Base-by-base conservation (phyloP, 352 stramenopile genomes). In the Phytophthora fragariaefolia region DNA sequence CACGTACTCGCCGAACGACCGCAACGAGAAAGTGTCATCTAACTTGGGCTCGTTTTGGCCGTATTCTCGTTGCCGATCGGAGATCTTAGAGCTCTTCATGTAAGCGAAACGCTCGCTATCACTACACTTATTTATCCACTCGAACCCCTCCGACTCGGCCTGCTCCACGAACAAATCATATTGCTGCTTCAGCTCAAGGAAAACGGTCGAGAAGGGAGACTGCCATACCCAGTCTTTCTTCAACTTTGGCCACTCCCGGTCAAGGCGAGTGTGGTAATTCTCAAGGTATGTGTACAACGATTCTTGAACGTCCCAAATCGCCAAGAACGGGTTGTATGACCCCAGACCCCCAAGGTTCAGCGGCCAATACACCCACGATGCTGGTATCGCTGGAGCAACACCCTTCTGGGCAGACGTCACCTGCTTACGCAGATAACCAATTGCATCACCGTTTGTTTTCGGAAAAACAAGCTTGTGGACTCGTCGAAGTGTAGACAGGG, bases 261-360 rank as follows among this genome's bases (percentile, higher is more conserved):
- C 52, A n/a, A 45, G 27, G 7, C 61, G 43, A 10, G 34, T 69
- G 60, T 83, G 77, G 24, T 69, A 64, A 13, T 9, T 13, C 42
- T 32, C 45, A 13, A 82, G 49, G 40, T 79, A 74, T 18, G 22
- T 38, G 47, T 73, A 69, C 42, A 86, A 38, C 3, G 60, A 63
- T 24, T 63, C 52, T 22, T 71, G 63, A 6, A 73, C 48, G 6
- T 48, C 54, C 78, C 75, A 86, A 27, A 81, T 50, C 23, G 66
- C 63, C 26, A 85, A 65, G 42, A 84, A 79, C 3, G 78, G 75
- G 23, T 82, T 82, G 54, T 75, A 76, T 17, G 84, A 67, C 5
- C 75, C 75, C 28, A 86, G 52, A 5, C 78, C 75, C 30, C 78
- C 78, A 9, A 75, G 63, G 12, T 79, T 62, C 6, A 81, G 48